These are phyloP conservation scores for Akebia trifoliata DNA, from an alignment of 164 flowering plant species.

Conservation along the genomic window DNA sequence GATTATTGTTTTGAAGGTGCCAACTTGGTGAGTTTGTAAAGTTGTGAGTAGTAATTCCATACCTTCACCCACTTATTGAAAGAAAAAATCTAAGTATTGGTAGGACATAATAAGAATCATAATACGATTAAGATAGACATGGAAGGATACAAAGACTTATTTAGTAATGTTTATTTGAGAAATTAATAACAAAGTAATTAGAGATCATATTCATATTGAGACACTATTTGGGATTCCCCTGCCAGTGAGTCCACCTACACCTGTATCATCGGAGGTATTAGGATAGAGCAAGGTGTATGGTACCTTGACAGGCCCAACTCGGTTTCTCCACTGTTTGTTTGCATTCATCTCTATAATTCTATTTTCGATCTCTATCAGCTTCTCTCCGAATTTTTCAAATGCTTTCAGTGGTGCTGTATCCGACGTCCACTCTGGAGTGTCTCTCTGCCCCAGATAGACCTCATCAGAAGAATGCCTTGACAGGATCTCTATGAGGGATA, in stretches of 20 bases:
- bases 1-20: too few species aligned
- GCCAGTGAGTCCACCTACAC: conserved; percentile 61
- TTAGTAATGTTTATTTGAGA: too few species aligned
- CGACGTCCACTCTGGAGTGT: conserved; percentile 53
- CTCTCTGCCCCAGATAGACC: conserved; percentile 74
- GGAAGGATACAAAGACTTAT: too few species aligned
- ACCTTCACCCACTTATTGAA: too few species aligned
- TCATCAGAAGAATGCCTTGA: conserved; percentile 78
- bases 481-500: conserved; percentile 66
- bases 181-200: not conserved
- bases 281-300: conserved; percentile 82
- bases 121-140: too few species aligned
- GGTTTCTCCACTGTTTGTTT: conserved; percentile 45
- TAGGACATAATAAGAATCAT: too few species aligned
- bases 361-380: conserved; percentile 47
- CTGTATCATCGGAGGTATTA: conserved; percentile 50
- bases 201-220: conserved; percentile 39
- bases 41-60: too few species aligned
- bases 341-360: conserved; percentile 47
- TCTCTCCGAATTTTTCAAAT: conserved; percentile 47
- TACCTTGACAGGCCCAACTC: conserved; percentile 64
- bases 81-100: too few species aligned
- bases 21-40: too few species aligned
- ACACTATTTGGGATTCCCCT: conserved; percentile 83
- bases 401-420: conserved; percentile 49